A percentile compares a stretch with the other conserved stretches of the same genome.
Evolutionary conservation across 116 monocot genomes (phyloP).

Genomic region (Papilionanthe hybrid): DNA sequence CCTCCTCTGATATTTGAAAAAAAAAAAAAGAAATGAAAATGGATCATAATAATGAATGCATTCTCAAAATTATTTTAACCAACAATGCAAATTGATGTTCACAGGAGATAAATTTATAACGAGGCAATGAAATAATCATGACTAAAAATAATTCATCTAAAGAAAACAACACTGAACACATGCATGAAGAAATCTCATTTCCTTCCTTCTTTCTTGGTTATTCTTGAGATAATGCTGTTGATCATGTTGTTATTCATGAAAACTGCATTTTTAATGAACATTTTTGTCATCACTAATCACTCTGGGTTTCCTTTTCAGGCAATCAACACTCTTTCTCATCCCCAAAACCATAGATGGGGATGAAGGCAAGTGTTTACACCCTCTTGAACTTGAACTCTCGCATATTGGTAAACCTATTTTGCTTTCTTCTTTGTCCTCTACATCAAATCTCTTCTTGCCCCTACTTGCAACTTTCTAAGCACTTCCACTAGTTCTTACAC

Average conservation of each 20-base stretch:
- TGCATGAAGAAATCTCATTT: background rate
- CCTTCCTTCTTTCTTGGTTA: slow-evolving; percentile 36
- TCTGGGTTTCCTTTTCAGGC: slow-evolving; percentile 49
- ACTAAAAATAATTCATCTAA: no score
- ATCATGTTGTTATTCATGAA: slow-evolving; percentile 31
- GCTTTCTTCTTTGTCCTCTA: slow-evolving; percentile 23
- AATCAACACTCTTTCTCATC: slow-evolving; percentile 51
- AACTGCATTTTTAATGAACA: background rate
- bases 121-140: no score
- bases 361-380: slow-evolving; percentile 46
- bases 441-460: slow-evolving; percentile 31
- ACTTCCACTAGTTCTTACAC: no score
- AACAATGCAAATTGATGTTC: no score
- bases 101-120: no score
- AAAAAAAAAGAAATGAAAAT: no score
- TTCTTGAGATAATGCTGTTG: slow-evolving; percentile 21
- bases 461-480: background rate
- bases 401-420: slow-evolving; percentile 12
- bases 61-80: no score
- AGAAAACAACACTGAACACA: background rate
- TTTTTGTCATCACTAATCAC: background rate
- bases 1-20: no score
- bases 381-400: slow-evolving; percentile 14
- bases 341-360: slow-evolving; percentile 45
- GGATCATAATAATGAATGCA: no score